Conservation (phyloP, 352 stramenopile species). For the Pythium biforme region DNA sequence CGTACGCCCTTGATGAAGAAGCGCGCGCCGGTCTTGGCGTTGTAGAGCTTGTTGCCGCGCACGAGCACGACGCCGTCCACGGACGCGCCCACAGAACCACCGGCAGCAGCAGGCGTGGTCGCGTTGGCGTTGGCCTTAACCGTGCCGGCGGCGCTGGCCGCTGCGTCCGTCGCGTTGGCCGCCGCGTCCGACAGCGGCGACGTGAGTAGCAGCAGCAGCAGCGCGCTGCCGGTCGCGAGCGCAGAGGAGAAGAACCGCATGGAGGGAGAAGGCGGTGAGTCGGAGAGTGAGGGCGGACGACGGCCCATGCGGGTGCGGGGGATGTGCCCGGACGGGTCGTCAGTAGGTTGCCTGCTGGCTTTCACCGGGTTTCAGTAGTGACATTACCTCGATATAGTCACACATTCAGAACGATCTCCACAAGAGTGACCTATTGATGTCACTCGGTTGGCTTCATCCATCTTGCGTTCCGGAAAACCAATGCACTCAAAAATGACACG, state of each 20-base stretch:
- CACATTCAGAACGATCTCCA: background rate
- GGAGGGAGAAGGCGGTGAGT: conserved; percentile 13
- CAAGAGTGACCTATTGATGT: background rate
- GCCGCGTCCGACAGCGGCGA: background rate
- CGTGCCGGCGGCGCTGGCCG: conserved; percentile 6
- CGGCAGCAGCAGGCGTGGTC: background rate
- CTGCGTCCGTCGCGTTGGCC: conserved; percentile 6
- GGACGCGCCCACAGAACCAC: background rate
- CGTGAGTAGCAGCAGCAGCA: conserved; percentile 23
- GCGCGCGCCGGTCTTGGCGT: conserved; percentile 71
- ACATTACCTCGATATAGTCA: background rate
- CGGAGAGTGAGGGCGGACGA: conserved; percentile 6
- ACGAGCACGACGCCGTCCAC: conserved; percentile 62
- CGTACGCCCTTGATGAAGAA: conserved; percentile 88
- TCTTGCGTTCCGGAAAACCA: too few species aligned
- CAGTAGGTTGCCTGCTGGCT: background rate
- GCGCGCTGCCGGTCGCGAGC: conserved; percentile 12
- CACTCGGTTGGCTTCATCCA: too few species aligned
- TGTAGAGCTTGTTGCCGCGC: conserved; percentile 87
- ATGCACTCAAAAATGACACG: too few species aligned
- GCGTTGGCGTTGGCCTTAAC: conserved; percentile 18
- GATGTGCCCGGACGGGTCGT: background rate
- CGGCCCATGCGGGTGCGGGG: too few species aligned
- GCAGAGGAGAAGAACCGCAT: conserved; percentile 19
- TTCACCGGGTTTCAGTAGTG: background rate